phyloP scores from a whole-genome alignment of 2,329 filamentous ascomycete species.

The Trichoderma brevicompactum region DNA sequence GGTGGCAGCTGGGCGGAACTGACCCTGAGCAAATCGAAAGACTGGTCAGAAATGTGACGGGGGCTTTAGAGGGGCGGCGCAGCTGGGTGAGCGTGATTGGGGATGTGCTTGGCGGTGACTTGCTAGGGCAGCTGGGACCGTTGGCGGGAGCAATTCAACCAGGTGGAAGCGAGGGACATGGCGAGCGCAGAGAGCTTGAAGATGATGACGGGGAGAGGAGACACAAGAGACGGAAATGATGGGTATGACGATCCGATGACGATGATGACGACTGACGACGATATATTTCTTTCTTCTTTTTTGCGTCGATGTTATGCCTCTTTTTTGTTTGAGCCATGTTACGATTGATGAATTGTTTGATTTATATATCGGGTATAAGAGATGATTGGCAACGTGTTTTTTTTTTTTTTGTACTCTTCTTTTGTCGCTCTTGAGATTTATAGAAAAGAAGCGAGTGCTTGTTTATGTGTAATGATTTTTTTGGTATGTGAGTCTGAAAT shows the following conservation, averaged over 20 bases:
- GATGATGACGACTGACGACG: slow-evolving; percentile 24
- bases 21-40: slow-evolving; percentile 48
- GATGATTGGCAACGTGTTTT: slow-evolving; percentile 1
- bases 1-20: slow-evolving; percentile 52
- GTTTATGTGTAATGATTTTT: neutral
- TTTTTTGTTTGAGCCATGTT: neutral
- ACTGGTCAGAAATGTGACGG: slow-evolving; percentile 40
- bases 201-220: slow-evolving; percentile 12
- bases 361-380: slow-evolving; percentile 12
- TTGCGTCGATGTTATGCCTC: slow-evolving; percentile 1
- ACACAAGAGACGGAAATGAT: slow-evolving; percentile 24
- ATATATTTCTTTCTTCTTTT: slow-evolving; percentile 2
- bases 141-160: slow-evolving; percentile 15
- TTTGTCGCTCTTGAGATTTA: neutral
- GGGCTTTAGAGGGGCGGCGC: slow-evolving; percentile 38
- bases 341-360: slow-evolving; percentile 11
- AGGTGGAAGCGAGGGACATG: neutral
- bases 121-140: slow-evolving; percentile 13
- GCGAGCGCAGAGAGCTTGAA: neutral
- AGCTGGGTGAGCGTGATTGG: slow-evolving; percentile 37
- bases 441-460: slow-evolving; percentile 22
- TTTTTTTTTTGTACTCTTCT: neutral
- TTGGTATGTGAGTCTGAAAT: neutral
- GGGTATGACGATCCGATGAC: slow-evolving; percentile 8
- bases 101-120: slow-evolving; percentile 32